These are phyloP conservation scores for Arthrobotrys sphaeroides DNA, from an alignment of 2,329 filamentous ascomycete species.

Conservation along the genomic window DNA sequence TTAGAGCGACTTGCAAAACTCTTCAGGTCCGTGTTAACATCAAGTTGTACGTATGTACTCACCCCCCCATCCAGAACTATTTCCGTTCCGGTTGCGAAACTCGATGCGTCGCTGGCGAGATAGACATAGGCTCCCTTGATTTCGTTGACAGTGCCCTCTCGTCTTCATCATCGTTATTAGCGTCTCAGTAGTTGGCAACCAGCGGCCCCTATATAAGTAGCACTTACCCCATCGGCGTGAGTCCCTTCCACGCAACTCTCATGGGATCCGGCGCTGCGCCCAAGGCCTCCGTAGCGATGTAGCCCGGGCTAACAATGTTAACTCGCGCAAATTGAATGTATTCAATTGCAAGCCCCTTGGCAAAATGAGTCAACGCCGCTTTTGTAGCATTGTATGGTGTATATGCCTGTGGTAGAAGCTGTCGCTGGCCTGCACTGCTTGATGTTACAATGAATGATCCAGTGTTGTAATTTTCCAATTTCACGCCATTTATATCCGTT, in stretches of 20 bases:
- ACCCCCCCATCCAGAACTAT: slow-evolving; percentile 60
- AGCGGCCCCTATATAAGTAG: slow-evolving; percentile 52
- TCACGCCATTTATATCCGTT: slow-evolving; percentile 60
- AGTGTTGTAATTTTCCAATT: slow-evolving; percentile 69
- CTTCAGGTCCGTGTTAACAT: too few relatives aligned
- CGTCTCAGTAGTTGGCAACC: not conserved
- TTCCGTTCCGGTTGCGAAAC: slow-evolving; percentile 66
- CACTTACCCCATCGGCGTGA: slow-evolving; percentile 77
- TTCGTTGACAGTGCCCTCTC: slow-evolving; percentile 72
- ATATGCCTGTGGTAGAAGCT: slow-evolving; percentile 79
- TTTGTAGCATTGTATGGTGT: slow-evolving; percentile 78
- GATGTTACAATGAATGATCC: slow-evolving; percentile 83
- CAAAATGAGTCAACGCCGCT: slow-evolving; percentile 68
- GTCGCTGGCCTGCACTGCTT: slow-evolving; percentile 79
- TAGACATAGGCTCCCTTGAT: slow-evolving; percentile 70
- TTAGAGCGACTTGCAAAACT: too few relatives aligned
- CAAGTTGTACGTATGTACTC: slow-evolving; percentile 57
- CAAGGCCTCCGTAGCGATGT: slow-evolving; percentile 77
- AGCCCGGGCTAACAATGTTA: slow-evolving; percentile 78
- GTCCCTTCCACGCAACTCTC: slow-evolving; percentile 77
- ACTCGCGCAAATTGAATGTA: slow-evolving; percentile 78
- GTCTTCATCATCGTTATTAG: slow-evolving; percentile 58
- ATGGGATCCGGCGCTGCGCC: slow-evolving; percentile 72
- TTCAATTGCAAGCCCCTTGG: slow-evolving; percentile 74
- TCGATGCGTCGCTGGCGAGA: slow-evolving; percentile 65